A percentile compares a stretch with the other conserved stretches of the same genome.
Conservation (phyloP, 768 basidiomycete genomes). For the Gymnopilus dilepis region DNA sequence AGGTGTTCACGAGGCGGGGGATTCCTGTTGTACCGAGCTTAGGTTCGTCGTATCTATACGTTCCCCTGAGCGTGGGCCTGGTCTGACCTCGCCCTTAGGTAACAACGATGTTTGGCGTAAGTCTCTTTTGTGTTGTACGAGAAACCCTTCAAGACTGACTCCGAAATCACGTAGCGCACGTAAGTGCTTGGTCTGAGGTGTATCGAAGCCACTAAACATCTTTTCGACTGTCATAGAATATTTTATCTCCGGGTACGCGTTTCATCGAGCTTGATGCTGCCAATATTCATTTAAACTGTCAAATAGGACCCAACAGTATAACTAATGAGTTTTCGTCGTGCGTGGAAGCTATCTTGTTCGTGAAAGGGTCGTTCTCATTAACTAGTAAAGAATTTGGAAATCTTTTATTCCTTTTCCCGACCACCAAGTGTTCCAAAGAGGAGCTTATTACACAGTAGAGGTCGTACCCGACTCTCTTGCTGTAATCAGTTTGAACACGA, state of each 20-base stretch:
- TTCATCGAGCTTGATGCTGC: neutral
- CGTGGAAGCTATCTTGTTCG: constrained; percentile 27
- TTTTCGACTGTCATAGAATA: constrained; percentile 50
- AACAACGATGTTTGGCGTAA: constrained; percentile 94
- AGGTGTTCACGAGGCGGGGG: constrained; percentile 69
- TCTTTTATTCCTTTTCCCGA: constrained; percentile 80
- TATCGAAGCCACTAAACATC: constrained; percentile 15
- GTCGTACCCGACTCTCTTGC: constrained; percentile 78
- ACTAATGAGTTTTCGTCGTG: constrained; percentile 74
- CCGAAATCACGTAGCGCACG: constrained; percentile 55
- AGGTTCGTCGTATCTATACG: constrained; percentile 47
- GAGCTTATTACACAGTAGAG: constrained; percentile 85
- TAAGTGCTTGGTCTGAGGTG: constrained; percentile 33
- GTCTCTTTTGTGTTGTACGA: constrained; percentile 30
- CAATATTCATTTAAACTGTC: constrained; percentile 2
- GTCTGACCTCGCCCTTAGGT: constrained; percentile 45
- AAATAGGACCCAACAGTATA: constrained; percentile 67
- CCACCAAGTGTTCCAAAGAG: constrained; percentile 82
- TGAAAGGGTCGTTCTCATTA: constrained; percentile 7
- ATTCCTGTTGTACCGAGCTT: constrained; percentile 85
- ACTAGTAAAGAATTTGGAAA: constrained; percentile 69
- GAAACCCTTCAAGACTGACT: constrained; percentile 18
- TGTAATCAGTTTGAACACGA: constrained; percentile 85
- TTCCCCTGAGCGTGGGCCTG: constrained; percentile 3
- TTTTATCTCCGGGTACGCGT: constrained; percentile 60